Evolutionary conservation across 2,329 filamentous ascomycete genomes (phyloP).

Genomic region (Apiospora malaysiana): DNA sequence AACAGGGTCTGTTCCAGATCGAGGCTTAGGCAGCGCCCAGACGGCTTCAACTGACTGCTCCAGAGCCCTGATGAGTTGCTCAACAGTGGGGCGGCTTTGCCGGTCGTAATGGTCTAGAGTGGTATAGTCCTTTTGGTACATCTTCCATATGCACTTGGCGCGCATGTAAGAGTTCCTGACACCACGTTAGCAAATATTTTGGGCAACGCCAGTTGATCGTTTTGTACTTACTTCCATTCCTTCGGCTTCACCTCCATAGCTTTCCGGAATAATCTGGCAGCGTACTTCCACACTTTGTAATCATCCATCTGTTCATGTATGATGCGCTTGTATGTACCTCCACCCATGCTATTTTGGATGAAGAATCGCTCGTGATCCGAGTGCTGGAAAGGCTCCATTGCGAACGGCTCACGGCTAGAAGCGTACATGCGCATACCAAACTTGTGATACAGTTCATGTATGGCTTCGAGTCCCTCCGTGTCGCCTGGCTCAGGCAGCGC

Average conservation of each 20-base stretch:
- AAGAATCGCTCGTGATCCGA: conserved; percentile 63
- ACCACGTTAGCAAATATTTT: conserved; percentile 32
- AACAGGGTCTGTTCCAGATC: conserved; percentile 72
- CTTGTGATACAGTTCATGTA: conserved; percentile 65
- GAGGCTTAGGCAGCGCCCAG: conserved; percentile 57
- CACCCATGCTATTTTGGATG: conserved; percentile 54
- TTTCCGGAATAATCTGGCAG: conserved; percentile 60
- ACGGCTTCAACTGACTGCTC: conserved; percentile 59
- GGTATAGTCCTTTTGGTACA: conserved; percentile 58
- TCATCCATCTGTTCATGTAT: conserved; percentile 62
- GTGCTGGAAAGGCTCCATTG: conserved; percentile 66
- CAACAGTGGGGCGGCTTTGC: conserved; percentile 43
- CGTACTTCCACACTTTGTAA: conserved; percentile 68
- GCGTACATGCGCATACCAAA: conserved; percentile 68
- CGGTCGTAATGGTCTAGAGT: conserved; percentile 51
- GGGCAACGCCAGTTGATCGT: not conserved
- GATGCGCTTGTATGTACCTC: conserved; percentile 57
- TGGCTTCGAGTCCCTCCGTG: conserved; percentile 48
- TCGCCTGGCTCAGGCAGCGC: conserved; percentile 51
- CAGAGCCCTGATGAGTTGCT: conserved; percentile 53
- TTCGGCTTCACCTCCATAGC: conserved; percentile 59
- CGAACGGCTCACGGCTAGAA: conserved; percentile 66
- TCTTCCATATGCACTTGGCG: conserved; percentile 68
- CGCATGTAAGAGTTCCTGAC: conserved; percentile 64
- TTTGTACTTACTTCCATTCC: conserved; percentile 60